Evolutionary conservation across 148 eudicot species (phyloP), one percentile per base, ranked within the genome.

Genomic region (Spergularia bocconei): DNA sequence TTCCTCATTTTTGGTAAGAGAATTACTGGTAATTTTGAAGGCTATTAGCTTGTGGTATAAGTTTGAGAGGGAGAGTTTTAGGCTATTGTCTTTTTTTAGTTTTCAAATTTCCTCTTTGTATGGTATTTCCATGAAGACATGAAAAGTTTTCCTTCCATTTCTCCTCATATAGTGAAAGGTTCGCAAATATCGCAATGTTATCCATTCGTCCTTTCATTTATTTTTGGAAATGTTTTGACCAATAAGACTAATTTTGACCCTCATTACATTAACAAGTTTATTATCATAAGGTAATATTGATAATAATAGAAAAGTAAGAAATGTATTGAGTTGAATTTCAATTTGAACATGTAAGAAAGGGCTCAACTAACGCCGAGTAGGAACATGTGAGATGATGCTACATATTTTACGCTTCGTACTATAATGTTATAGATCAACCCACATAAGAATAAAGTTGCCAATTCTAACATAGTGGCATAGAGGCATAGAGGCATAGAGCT

Each of bases 21-120:
- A 29, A 69, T 52, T 69, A 52, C 60, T 69, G 72, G 72, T 53
- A 69, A 15, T 53, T 53, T 44, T 44, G 48, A 44, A 44, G 10
- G 48, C 48, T 44, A 44, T 44, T 29, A 44, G 10, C 6, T 44
- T 44, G 48, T 44, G 48, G 29, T 52, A 69, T 23, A 4, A 29
- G 44, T 20, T 59, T 59, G 25, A 67, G 54, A 67, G 70, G 11
- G 21, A 59, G 25, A 29, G 63, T 64, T 64, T 64, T 11, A 39
- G 15, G 16, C 67, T 33, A 16, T 33, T 39, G 13, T 63, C 6
- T 58, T 21, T 58, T 58, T 16, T 63, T 14, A 44, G 67, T 15
- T 13, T 12, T 33, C 7, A 13, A 29, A 13, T n/a, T 58, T 19
- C 21, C 19, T n/a, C 62, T 58, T 63, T 63, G 67, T n/a, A 17